A percentile compares a stretch with the other conserved stretches of the same genome.
Evolutionary conservation across 148 eudicot genomes (phyloP).

Genomic region (Persicaria tinctoria): DNA sequence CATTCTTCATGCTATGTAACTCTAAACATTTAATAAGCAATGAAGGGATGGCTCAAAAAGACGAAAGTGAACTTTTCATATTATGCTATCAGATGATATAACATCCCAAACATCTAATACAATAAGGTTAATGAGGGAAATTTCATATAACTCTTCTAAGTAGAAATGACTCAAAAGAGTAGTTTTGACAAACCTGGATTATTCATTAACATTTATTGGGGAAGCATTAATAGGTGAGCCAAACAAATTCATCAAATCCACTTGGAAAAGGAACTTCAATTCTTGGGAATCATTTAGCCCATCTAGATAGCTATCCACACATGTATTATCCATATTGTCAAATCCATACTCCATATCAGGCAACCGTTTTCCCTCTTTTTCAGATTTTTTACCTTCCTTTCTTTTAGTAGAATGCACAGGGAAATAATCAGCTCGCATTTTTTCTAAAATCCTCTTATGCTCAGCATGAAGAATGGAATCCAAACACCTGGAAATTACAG

Average conservation of each 20-base stretch:
- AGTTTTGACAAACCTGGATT: slow-evolving; percentile 38
- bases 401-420: slow-evolving; percentile 27
- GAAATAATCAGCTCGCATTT: slow-evolving; percentile 72
- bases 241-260: slow-evolving; percentile 37
- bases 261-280: slow-evolving; percentile 22
- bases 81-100: no score
- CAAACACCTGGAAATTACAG: slow-evolving; percentile 45
- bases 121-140: no score
- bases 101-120: no score
- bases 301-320: slow-evolving; percentile 19
- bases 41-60: no score
- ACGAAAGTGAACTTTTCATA: no score
- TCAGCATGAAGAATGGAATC: slow-evolving; percentile 88
- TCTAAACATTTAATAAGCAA: no score
- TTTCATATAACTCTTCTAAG: not conserved
- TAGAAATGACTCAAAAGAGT: not conserved
- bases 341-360: slow-evolving; percentile 1
- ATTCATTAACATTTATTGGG: slow-evolving; percentile 20
- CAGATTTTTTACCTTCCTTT: slow-evolving; percentile 16
- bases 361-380: slow-evolving; percentile 11
- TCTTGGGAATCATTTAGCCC: slow-evolving; percentile 20
- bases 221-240: slow-evolving; percentile 25
- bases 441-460: slow-evolving; percentile 74
- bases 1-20: no score
- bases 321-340: slow-evolving; percentile 17